Evolutionary conservation across 2,329 filamentous ascomycete species (phyloP), one percentile per base, ranked within the genome.

Genomic region (Hyphodiscus sp.): DNA sequence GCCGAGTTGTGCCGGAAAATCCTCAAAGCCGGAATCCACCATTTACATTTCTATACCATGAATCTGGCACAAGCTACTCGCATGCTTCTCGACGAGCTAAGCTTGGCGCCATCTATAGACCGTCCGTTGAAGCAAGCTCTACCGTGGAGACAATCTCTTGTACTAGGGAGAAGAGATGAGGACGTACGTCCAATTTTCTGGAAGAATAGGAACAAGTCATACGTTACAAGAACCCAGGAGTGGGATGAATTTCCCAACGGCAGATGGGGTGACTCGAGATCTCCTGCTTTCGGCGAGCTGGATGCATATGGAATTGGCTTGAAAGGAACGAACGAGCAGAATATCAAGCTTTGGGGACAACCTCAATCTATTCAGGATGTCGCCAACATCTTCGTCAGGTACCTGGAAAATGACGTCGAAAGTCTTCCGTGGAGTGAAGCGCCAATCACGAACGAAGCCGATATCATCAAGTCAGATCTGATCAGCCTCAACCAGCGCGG

Each of bases 191-290:
- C 94, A 33, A 95, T 99, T 62, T 99, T 99, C 79, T 99, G 94
- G 94, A 86, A 92, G 64, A 96, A 97, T 73, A 84, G 94, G 54
- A 94, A 95, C 73, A 91, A 94, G 68, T 96, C 91, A 3, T 99
- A 99, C 65, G 85, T 99, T 52, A 85, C 90, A 52, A 89, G 94
- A 52, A 99, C 94, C 0, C 91, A 96, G 69, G 92, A 96, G 63
- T 99, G 94, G 94, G 94, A 99, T 65, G 94, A 99, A 70, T 99
- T 96, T 65, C 94, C 94, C 52, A 99, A 99, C 76, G 94, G 94
- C 46, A 87, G 94, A 71, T 99, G 94, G 94, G 95, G 94, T 72
- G 94, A 99, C 71, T 92, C 91, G 50, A 83, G 94, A 60, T 97
- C 92, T 54, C 94, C 94, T 57, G 94, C 94, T 49, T 99, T 96